Conservation (phyloP, 225 moss, liverwort and hornwort species). For the Thuidium tamariscinum region DNA sequence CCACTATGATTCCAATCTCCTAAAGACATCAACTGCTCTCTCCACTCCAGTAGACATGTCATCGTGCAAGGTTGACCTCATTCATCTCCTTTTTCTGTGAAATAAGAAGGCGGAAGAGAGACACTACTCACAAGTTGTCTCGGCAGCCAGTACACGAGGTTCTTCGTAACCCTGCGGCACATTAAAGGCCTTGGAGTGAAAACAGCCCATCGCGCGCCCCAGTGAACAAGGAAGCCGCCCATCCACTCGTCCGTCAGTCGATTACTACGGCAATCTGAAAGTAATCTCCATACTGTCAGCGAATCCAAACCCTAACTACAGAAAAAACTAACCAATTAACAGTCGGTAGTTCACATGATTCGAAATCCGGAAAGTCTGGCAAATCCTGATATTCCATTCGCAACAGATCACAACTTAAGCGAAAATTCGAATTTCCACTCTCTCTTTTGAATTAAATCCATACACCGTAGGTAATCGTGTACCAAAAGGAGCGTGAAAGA, state of each 20-base stretch:
- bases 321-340: neutral
- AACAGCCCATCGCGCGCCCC: constrained; percentile 64
- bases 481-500: neutral
- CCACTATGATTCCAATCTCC: neutral
- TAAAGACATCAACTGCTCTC: neutral
- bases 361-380: neutral
- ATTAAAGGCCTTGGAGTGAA: constrained; percentile 36
- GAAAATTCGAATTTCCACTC: neutral
- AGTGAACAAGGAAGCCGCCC: neutral
- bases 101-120: neutral
- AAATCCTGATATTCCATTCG: neutral
- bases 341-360: neutral
- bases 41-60: neutral
- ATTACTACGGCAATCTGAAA: neutral
- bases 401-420: neutral
- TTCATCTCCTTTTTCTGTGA: neutral
- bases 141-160: constrained; percentile 48
- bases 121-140: constrained; percentile 70
- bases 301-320: neutral
- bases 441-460: neutral
- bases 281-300: neutral
- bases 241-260: neutral
- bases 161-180: constrained; percentile 75
- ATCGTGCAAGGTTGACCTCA: neutral
- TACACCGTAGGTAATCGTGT: neutral